Conservation (phyloP, 2,329 filamentous ascomycete species). For the Penicillium freii region DNA sequence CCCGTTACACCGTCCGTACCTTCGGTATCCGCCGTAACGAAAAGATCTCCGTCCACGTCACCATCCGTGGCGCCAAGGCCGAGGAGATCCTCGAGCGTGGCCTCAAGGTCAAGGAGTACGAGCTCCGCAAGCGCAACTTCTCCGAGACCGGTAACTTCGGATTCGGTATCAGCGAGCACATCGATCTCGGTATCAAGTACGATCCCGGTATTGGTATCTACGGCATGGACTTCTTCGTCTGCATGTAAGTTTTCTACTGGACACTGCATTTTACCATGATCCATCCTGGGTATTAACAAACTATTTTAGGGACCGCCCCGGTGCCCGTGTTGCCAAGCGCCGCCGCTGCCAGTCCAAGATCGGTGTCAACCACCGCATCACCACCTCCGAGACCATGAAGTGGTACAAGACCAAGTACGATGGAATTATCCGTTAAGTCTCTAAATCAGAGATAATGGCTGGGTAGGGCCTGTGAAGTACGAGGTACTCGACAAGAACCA, state of each 20-base stretch:
- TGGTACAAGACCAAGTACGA: constrained; percentile 98
- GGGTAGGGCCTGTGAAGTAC: constrained; percentile 27
- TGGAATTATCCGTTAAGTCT: constrained; percentile 92
- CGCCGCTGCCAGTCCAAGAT: constrained; percentile 84
- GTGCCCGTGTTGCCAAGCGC: constrained; percentile 95
- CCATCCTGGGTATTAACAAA: constrained; percentile 3
- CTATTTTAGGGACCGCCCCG: constrained; percentile 74
- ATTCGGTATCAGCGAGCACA: constrained; percentile 99
- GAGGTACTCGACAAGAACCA: constrained; percentile 34
- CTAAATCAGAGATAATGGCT: constrained; percentile 3
- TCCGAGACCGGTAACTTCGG: constrained; percentile 99
- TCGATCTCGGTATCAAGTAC: constrained; percentile 99
- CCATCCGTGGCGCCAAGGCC: constrained; percentile 97
- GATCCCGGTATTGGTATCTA: constrained; percentile 98
- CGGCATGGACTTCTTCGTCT: constrained; percentile 99
- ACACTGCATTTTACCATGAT: too few species aligned
- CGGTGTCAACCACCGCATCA: constrained; percentile 88
- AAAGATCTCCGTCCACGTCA: constrained; percentile 99
- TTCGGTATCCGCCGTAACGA: constrained; percentile 99
- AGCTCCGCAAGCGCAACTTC: constrained; percentile 99
- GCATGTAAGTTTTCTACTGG: constrained; percentile 67
- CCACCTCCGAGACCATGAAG: constrained; percentile 91
- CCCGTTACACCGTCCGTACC: constrained; percentile 99
- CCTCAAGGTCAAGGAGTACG: constrained; percentile 99
- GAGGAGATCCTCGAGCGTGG: constrained; percentile 99